phyloP scores from a whole-genome alignment of 352 stramenopile species.

The Pythium vanterpoolii region DNA sequence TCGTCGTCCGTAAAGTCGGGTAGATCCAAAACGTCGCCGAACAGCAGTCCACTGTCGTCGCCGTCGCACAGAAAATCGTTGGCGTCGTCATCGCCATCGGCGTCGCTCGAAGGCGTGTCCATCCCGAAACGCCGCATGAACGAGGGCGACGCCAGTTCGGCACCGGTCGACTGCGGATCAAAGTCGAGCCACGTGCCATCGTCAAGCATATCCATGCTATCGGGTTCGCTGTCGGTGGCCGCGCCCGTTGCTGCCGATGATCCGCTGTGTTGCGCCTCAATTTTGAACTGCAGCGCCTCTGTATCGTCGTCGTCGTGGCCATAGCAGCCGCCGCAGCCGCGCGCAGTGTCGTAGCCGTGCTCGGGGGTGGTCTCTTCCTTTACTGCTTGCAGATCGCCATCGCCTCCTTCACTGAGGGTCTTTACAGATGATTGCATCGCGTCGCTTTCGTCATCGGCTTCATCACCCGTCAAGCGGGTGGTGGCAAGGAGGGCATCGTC shows the following conservation, averaged over 20 bases:
- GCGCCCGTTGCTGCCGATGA: constrained; percentile 2
- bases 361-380: constrained; percentile 20
- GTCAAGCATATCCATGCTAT: constrained; percentile 27
- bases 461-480: neutral
- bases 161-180: constrained; percentile 9
- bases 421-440: neutral
- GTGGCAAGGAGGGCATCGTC: neutral
- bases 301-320: constrained; percentile 18
- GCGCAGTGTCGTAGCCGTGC: constrained; percentile 11
- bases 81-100: constrained; percentile 23
- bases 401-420: neutral
- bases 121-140: constrained; percentile 21
- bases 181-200: constrained; percentile 32
- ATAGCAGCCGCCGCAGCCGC: constrained; percentile 14
- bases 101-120: neutral
- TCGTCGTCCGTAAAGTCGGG: constrained; percentile 19
- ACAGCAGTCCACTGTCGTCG: constrained; percentile 11
- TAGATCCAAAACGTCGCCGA: constrained; percentile 17
- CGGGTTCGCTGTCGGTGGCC: constrained; percentile 8
- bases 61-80: constrained; percentile 14
- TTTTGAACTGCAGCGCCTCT: constrained; percentile 13
- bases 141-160: constrained; percentile 19
- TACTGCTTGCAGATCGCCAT: neutral
- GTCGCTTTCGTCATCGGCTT: neutral
- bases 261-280: constrained; percentile 11